Evolutionary conservation across 352 stramenopile genomes (phyloP).

Genomic region (Globisporangium mamillatum): DNA sequence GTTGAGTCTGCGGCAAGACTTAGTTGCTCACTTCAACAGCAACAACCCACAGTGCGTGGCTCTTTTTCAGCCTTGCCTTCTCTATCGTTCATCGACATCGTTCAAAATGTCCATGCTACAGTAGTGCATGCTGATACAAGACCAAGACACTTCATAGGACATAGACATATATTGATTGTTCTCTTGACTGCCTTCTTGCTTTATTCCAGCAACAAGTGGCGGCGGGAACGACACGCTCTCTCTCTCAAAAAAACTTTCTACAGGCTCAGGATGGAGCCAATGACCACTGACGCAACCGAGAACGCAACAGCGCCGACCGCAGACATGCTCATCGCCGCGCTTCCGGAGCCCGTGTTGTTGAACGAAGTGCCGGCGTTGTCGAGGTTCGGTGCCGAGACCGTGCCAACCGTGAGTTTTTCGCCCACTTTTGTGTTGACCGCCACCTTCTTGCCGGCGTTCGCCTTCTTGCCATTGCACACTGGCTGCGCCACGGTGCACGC

Average conservation of each 20-base stretch:
- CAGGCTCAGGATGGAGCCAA: slow-evolving; percentile 9
- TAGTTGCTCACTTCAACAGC: neutral
- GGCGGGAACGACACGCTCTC: neutral
- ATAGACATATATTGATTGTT: neutral
- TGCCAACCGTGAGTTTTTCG: slow-evolving; percentile 15
- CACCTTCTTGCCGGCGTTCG: slow-evolving; percentile 49
- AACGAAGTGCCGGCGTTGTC: slow-evolving; percentile 6
- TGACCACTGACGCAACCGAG: slow-evolving; percentile 12
- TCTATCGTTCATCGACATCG: neutral
- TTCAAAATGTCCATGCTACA: neutral
- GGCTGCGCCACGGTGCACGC: slow-evolving; percentile 50
- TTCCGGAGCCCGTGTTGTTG: slow-evolving; percentile 8
- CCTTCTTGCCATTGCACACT: slow-evolving; percentile 48
- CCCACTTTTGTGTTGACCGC: slow-evolving; percentile 23
- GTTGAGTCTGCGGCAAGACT: neutral
- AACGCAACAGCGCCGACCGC: slow-evolving; percentile 6
- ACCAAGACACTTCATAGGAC: neutral
- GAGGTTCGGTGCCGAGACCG: slow-evolving; percentile 15
- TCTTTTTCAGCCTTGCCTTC: neutral
- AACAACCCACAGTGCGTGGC: neutral
- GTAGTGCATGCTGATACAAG: neutral
- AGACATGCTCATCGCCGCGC: neutral
- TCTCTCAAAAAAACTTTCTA: neutral
- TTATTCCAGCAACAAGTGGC: neutral
- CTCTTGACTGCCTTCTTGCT: neutral